Percentiles rank a stretch among this genome's conserved stretches.
Evolutionary conservation across 169 alveolate genomes (phyloP).

Genomic region (Babesia bigemina): DNA sequence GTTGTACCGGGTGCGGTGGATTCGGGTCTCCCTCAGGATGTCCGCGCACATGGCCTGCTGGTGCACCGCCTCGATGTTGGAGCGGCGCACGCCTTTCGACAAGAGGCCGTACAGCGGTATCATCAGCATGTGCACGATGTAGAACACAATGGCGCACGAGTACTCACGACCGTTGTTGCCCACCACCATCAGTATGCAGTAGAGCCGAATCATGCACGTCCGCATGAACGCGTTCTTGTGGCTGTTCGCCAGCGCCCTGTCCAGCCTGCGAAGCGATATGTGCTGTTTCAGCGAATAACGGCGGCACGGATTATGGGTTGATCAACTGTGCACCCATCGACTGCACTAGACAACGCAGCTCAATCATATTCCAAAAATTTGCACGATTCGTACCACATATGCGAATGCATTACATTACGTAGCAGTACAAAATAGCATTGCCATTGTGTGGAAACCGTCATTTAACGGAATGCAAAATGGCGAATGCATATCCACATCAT

Average conservation of each 20-base stretch:
- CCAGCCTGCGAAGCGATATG: constrained; percentile 27
- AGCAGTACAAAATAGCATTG: too few relatives aligned
- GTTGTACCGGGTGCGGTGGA: constrained; percentile 26
- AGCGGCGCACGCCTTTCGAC: constrained; percentile 19
- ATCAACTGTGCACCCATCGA: not conserved
- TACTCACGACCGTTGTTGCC: constrained; percentile 28
- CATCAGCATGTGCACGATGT: constrained; percentile 25
- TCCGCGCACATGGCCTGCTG: constrained; percentile 50
- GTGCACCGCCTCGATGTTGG: constrained; percentile 49
- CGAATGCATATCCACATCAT: too few relatives aligned
- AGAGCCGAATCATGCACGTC: constrained; percentile 35
- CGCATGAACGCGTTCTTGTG: constrained; percentile 45
- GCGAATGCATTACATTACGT: not conserved
- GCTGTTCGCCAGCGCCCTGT: constrained; percentile 27
- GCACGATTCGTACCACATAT: not conserved
- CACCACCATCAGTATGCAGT: constrained; percentile 51
- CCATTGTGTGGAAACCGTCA: too few relatives aligned
- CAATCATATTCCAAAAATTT: not conserved
- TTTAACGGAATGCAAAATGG: too few relatives aligned
- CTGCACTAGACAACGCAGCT: not conserved
- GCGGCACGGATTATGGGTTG: not conserved
- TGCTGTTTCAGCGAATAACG: too few relatives aligned
- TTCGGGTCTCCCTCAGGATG: constrained; percentile 40
- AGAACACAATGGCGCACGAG: constrained; percentile 25
- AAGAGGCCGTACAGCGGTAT: constrained; percentile 25